These are phyloP conservation scores for Mycosphaerelloides madeirae DNA, from an alignment of 2,329 filamentous ascomycete genomes.

Conservation along the genomic window DNA sequence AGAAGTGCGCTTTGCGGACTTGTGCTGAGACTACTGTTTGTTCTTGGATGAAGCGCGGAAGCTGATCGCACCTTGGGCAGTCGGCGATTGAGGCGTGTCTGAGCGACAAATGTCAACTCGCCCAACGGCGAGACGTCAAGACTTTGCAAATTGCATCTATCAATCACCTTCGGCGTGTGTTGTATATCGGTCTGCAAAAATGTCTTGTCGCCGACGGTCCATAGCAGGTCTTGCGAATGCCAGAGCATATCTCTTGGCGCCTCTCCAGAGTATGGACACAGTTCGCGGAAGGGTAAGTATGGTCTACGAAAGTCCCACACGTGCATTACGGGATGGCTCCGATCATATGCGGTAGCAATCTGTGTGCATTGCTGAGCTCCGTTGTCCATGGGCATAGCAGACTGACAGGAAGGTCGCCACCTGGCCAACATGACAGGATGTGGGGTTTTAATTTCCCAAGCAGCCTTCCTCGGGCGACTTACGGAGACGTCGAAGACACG, in stretches of 20 bases:
- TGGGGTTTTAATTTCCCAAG: constrained; percentile 55
- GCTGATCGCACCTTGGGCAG: constrained; percentile 16
- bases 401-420: constrained; percentile 58
- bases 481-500: constrained; percentile 61
- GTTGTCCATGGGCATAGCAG: constrained; percentile 47
- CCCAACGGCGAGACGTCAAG: constrained; percentile 55
- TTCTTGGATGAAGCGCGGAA: constrained; percentile 10
- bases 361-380: constrained; percentile 58
- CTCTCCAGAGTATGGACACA: constrained; percentile 49
- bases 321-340: constrained; percentile 57
- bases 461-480: constrained; percentile 55
- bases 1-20: constrained; percentile 34
- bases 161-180: constrained; percentile 55
- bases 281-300: constrained; percentile 57
- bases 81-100: constrained; percentile 45
- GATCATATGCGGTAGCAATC: constrained; percentile 58
- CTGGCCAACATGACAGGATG: constrained; percentile 58
- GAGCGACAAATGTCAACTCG: constrained; percentile 51
- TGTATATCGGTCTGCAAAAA: constrained; percentile 61
- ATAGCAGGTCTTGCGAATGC: constrained; percentile 60
- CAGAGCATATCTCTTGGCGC: constrained; percentile 58
- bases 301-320: constrained; percentile 62
- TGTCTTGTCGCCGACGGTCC: constrained; percentile 59
- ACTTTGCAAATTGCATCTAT: constrained; percentile 53
- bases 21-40: constrained; percentile 16